Conservation (phyloP, 2,329 filamentous ascomycete genomes). For the Capronia coronata region DNA sequence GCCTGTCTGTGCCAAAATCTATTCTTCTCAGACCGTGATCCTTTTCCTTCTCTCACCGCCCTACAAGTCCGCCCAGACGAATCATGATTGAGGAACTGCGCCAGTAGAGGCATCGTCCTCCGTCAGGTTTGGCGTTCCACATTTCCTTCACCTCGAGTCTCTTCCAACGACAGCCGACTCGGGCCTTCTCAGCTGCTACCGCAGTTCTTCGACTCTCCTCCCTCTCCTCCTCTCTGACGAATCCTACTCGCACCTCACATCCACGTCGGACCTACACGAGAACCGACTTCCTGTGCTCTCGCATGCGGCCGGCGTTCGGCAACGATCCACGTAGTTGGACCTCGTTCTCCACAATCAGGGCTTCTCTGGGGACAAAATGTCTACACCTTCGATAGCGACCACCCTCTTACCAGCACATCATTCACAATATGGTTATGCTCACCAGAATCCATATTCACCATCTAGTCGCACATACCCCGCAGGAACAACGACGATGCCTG, state of each 20-base stretch:
- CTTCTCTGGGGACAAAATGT: conserved; percentile 50
- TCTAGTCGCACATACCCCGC: conserved; percentile 45
- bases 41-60: background rate
- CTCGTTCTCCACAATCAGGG: conserved; percentile 12
- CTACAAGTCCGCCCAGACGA: background rate
- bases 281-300: conserved; percentile 4
- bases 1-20: conserved; percentile 3
- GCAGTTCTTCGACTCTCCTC: conserved; percentile 1
- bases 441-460: conserved; percentile 51
- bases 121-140: conserved; percentile 20
- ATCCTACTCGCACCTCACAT: background rate
- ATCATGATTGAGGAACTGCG: conserved; percentile 7
- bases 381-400: conserved; percentile 72
- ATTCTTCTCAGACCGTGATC: conserved; percentile 5
- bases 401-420: conserved; percentile 65
- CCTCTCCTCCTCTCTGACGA: background rate
- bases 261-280: background rate
- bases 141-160: conserved; percentile 16
- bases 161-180: conserved; percentile 10
- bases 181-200: background rate
- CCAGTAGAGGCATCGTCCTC: conserved; percentile 12
- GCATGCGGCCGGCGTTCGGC: conserved; percentile 18
- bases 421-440: conserved; percentile 57
- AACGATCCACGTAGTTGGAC: conserved; percentile 21
- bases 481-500: conserved; percentile 40